Evolutionary conservation across 352 stramenopile species (phyloP).

Genomic region (Globisporangium abappressorium): DNA sequence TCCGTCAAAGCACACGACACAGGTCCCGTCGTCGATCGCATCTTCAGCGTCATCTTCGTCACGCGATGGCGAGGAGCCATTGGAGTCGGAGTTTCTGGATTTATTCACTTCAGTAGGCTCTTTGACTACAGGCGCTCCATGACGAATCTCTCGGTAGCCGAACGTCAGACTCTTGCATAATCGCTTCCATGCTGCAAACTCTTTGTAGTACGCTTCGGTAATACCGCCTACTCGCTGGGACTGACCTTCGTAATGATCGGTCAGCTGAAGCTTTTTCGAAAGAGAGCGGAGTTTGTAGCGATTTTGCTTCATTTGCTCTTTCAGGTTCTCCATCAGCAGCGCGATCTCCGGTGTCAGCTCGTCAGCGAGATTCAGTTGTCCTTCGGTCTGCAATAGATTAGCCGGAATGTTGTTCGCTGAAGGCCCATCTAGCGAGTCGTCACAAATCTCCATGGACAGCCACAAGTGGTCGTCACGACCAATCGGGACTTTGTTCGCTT

Average conservation of each 20-base stretch:
- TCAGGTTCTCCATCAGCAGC: slow-evolving; percentile 72
- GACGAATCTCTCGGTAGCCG: slow-evolving; percentile 42
- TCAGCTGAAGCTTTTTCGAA: slow-evolving; percentile 42
- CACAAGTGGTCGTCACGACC: slow-evolving; percentile 36
- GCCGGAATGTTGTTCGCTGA: neutral
- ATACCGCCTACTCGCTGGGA: slow-evolving; percentile 12
- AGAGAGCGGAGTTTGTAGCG: slow-evolving; percentile 52
- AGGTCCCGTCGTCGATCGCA: slow-evolving; percentile 80
- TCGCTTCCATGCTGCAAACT: slow-evolving; percentile 76
- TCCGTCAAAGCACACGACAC: slow-evolving; percentile 88
- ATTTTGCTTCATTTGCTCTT: slow-evolving; percentile 75
- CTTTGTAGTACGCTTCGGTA: slow-evolving; percentile 68
- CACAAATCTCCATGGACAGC: slow-evolving; percentile 50
- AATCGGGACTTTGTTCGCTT: slow-evolving; percentile 43
- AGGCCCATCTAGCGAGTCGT: slow-evolving; percentile 6
- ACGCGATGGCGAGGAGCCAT: slow-evolving; percentile 15
- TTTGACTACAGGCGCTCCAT: slow-evolving; percentile 6
- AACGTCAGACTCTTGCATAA: slow-evolving; percentile 65
- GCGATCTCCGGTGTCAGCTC: slow-evolving; percentile 75
- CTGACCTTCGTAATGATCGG: slow-evolving; percentile 18
- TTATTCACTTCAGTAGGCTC: slow-evolving; percentile 16
- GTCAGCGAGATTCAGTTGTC: slow-evolving; percentile 21
- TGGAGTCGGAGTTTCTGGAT: slow-evolving; percentile 21
- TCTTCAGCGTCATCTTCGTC: slow-evolving; percentile 35
- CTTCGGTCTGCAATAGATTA: neutral